Evolutionary conservation across 148 eudicot species (phyloP), one percentile per base, ranked within the genome.

Genomic region (Polygonum aviculare): DNA sequence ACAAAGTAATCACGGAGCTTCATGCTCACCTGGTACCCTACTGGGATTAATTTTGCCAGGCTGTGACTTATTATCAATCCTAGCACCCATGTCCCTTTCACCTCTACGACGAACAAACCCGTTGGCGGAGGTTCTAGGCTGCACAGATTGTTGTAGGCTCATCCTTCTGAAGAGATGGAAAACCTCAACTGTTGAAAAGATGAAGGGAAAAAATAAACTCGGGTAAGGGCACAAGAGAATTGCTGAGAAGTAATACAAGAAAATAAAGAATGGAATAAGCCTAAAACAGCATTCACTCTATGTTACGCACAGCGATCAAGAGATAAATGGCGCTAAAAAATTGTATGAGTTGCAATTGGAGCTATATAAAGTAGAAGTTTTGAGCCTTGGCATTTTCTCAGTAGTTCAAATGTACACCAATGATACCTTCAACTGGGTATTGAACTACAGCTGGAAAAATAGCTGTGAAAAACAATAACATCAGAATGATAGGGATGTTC

Each of bases 101-200:
- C 51, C 82, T 80, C 82, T 85, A 63, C 87, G 84, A 55, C 88
- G 92, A 78, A 85, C 82, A 82, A 81, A 88, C 63, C 94, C 96
- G 85, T 95, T 90, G 48, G 90, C 81, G 9, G 91, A 81, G 75
- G 92, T 78, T 78, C 93, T 85, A 69, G 89, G 82, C 75, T 88
- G 93, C 50, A 81, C 85, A 78, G 81, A 81, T 82, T 86, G 94
- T 82, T 89, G 96, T 88, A 85, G 60, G 75, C 82, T 90, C 97
- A 92, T 92, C 75, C 82, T 72, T 40, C 50, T 40, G 49, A 39
- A 35, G n/a, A 19, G 22, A 49, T 36, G 50, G 15, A 41, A 72
- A 72, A 18, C 18, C 60, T 21, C 74, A 44, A 8, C 14, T 44
- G 54, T 12, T 19, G 15, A 48, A 44, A 19, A 2, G 44, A 72